Evolutionary conservation across 2,329 filamentous ascomycete genomes (phyloP).

Genomic region (Lasiodiplodia theobromae): DNA sequence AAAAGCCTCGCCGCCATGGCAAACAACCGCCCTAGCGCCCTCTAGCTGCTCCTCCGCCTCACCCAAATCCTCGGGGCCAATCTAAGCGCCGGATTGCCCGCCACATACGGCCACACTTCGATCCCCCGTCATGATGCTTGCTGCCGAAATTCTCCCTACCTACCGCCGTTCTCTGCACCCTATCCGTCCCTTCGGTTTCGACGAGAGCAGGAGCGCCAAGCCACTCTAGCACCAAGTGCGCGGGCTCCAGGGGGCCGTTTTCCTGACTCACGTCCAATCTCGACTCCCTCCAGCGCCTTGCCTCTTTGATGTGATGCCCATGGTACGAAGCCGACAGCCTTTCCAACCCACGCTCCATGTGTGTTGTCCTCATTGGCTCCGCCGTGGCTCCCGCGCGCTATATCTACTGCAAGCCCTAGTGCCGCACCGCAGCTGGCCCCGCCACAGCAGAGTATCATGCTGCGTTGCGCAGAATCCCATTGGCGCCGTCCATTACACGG

Average conservation of each 20-base stretch:
- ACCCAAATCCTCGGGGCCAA: conserved; percentile 5
- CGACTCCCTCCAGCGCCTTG: background rate
- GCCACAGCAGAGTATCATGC: conserved; percentile 10
- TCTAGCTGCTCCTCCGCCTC: conserved; percentile 3
- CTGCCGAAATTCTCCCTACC: background rate
- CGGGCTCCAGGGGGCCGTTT: background rate
- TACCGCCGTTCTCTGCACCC: background rate
- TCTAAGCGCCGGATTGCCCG: background rate
- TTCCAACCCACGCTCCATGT: background rate
- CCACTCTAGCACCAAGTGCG: background rate
- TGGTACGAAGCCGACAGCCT: background rate
- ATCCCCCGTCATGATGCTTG: conserved; percentile 15
- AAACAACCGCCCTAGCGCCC: background rate
- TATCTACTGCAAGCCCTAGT: conserved; percentile 10
- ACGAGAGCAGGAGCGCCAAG: background rate
- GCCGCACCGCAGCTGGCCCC: conserved; percentile 2
- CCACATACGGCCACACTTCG: background rate
- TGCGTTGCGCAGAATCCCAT: conserved; percentile 4
- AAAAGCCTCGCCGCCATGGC: conserved; percentile 9
- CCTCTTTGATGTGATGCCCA: background rate
- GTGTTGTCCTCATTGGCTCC: background rate
- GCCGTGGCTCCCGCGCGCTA: background rate
- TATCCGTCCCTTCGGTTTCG: background rate
- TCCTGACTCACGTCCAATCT: conserved; percentile 6
- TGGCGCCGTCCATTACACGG: background rate